These are phyloP conservation scores for Penicillium brevicompactum DNA, from an alignment of 2,329 filamentous ascomycete genomes.

Conservation along the genomic window DNA sequence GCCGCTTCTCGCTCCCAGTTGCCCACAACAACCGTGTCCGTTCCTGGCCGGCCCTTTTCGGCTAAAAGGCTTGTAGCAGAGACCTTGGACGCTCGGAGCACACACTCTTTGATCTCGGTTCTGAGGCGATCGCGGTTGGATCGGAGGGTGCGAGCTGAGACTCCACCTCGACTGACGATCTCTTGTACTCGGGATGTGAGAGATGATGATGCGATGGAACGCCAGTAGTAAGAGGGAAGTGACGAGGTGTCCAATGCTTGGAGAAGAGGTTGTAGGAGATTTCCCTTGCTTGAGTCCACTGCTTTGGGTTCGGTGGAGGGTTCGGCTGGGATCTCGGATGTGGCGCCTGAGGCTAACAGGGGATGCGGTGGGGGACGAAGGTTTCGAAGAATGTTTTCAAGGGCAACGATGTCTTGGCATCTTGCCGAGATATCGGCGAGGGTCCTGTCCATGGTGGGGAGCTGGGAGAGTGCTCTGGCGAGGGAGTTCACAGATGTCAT, in stretches of 20 bases:
- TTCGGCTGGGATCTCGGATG: constrained; percentile 16
- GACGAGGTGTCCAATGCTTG: constrained; percentile 82
- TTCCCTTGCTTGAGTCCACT: constrained; percentile 31
- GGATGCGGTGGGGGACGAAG: constrained; percentile 71
- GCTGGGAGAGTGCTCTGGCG: constrained; percentile 72
- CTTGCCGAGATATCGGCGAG: constrained; percentile 78
- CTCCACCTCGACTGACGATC: constrained; percentile 78
- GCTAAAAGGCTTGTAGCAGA: constrained; percentile 58
- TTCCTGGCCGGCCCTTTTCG: constrained; percentile 45
- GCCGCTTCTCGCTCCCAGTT: constrained; percentile 89
- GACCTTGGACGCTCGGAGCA: constrained; percentile 72
- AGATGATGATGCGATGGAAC: constrained; percentile 77
- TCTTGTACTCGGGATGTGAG: constrained; percentile 79
- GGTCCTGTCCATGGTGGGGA: constrained; percentile 80
- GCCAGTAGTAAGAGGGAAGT: constrained; percentile 90
- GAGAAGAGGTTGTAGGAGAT: constrained; percentile 73
- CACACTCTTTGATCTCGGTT: constrained; percentile 79
- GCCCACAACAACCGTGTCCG: constrained; percentile 51
- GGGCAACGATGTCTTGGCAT: constrained; percentile 88
- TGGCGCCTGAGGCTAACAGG: constrained; percentile 47
- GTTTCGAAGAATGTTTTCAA: constrained; percentile 74
- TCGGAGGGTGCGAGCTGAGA: constrained; percentile 77
- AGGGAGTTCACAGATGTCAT: constrained; percentile 77
- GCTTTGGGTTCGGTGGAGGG: neutral
- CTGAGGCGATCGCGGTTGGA: constrained; percentile 74